A percentile compares a stretch with the other conserved stretches of the same genome.
phyloP scores from a whole-genome alignment of 495 filamentous ascomycete species.

The Penicillium fimorum region DNA sequence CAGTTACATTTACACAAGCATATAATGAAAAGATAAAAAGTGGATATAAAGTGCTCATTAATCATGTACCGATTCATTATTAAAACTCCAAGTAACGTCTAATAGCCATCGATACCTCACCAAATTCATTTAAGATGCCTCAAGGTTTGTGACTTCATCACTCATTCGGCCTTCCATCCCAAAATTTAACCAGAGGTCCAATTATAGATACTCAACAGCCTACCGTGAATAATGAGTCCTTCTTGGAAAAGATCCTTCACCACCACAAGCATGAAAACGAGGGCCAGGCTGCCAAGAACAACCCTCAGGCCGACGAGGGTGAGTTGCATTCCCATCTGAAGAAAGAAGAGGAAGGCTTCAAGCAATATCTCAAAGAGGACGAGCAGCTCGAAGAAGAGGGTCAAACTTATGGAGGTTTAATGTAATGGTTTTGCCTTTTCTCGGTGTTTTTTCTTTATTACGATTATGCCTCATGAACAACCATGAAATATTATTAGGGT shows the following conservation, averaged over 20 bases:
- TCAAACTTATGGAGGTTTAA: conserved; percentile 3
- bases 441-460: not conserved
- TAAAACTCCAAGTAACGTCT: no score
- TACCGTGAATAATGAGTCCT: not conserved
- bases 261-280: not conserved
- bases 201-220: not conserved
- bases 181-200: not conserved
- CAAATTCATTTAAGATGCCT: not conserved
- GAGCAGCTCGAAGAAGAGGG: not conserved
- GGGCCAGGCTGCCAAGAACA: not conserved
- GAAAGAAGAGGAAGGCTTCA: conserved; percentile 3
- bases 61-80: no score
- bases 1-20: no score
- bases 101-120: not conserved
- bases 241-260: not conserved
- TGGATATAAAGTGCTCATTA: no score
- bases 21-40: no score
- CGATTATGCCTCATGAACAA: not conserved
- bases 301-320: not conserved
- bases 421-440: not conserved
- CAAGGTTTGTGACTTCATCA: not conserved
- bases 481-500: not conserved
- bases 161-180: not conserved
- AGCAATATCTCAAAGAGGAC: not conserved
- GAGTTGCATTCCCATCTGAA: not conserved